Percentiles rank a stretch among this genome's conserved stretches.
Conservation (phyloP, 2,329 filamentous ascomycete species). For the Monilinia laxa region DNA sequence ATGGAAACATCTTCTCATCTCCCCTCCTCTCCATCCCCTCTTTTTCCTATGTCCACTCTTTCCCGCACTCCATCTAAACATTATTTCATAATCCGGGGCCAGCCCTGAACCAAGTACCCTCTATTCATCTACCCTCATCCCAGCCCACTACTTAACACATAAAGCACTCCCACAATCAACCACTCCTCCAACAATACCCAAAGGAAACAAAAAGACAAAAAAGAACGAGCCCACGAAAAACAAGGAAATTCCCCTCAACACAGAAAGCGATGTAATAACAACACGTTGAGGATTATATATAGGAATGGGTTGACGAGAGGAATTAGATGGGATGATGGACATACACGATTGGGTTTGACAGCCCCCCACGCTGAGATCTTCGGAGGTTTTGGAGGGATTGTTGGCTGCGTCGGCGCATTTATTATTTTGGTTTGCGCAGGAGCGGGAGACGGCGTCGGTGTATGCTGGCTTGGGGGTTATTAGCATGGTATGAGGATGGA, state of each 20-base stretch:
- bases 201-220: not conserved
- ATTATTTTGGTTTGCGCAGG: constrained; percentile 10
- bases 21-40: not conserved
- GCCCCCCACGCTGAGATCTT: not conserved
- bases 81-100: not conserved
- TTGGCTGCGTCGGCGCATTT: constrained; percentile 11
- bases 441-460: constrained; percentile 2
- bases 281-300: not conserved
- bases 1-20: too few species aligned
- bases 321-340: not conserved
- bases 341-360: constrained; percentile 18
- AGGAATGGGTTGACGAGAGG: not conserved
- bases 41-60: not conserved
- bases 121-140: too few species aligned
- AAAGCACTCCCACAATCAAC: not conserved
- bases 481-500: not conserved
- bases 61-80: not conserved
- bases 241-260: not conserved
- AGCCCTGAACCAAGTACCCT: not conserved
- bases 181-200: not conserved
- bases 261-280: not conserved
- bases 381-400: not conserved
- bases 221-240: not conserved
- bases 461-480: not conserved
- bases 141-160: too few species aligned